These are phyloP conservation scores for Deinandra increscens DNA, from an alignment of 129 eudicot species.

Conservation along the genomic window DNA sequence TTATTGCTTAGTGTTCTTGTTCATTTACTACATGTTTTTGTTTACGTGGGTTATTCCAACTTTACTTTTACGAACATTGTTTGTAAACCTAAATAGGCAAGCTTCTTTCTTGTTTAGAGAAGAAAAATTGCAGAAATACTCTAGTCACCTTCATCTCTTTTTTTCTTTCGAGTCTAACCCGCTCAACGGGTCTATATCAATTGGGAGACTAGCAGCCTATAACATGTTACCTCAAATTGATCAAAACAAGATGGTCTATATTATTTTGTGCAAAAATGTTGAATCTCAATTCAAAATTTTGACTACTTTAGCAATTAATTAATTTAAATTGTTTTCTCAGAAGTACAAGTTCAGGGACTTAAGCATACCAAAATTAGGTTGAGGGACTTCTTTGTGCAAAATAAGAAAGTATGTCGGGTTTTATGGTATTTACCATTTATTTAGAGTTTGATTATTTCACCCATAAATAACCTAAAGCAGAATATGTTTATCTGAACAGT, in stretches of 20 bases:
- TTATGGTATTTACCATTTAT: neutral
- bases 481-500: neutral
- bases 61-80: no score
- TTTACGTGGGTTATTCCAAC: no score
- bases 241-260: neutral
- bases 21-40: no score
- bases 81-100: no score
- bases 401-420: neutral
- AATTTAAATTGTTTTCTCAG: neutral
- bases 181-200: no score
- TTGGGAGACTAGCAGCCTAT: no score
- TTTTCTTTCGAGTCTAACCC: no score
- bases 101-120: no score
- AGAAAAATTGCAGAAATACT: no score
- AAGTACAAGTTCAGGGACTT: neutral
- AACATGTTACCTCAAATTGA: neutral
- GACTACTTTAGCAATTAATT: neutral
- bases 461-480: neutral
- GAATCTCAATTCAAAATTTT: neutral
- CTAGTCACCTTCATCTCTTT: no score
- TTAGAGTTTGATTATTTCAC: neutral
- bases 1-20: no score
- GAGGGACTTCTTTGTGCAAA: neutral
- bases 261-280: neutral
- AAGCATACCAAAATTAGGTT: neutral